Base-by-base conservation (phyloP, 345 rosid genomes). In the Acer yangbiense region DNA sequence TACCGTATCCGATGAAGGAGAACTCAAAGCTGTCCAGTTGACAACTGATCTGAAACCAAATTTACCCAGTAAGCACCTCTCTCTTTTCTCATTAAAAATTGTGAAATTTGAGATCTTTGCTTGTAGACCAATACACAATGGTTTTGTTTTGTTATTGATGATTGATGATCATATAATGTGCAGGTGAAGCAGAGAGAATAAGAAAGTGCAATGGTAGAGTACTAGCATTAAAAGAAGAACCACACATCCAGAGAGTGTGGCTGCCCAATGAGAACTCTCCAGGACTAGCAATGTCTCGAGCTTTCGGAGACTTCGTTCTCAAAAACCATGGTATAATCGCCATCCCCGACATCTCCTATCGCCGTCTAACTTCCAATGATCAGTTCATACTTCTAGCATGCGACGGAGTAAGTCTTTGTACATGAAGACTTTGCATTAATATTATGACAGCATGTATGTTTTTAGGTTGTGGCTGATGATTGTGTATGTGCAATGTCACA, bases 261-360 rank as follows among this genome's bases (percentile, higher is more conserved):
- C 85, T 93, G 41, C 99, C 99, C 0, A 46, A 78, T 63, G 93
- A 88, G 73, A 90, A 95, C 86, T 50, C 73, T 6, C 99, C 99
- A 1, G 99, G 99, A 16, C 75, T 93, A n/a, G 99, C 99, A 72
- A 95, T 95, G 99, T 90, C 99, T 20, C 85, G 99, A 27, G 94
- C 98, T 76, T 91, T 95, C 0, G 98, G 99, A 0, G 97, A 95
- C 74, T 92, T 86, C 75, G 57, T 88, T 20, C 93, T 93, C 25
- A 91, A 95, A 78, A 75, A 86, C 65, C 87, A 90, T 8, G 98
- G 99, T 65, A 78, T 93, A 7, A 93, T 90, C 48, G 91, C 98
- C 1, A 72, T 85, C 43, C 99, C 99, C 0, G 87, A 95, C 1
- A 77, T 95, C 81, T 88, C 92, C 70, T 69, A 74, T 61, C 92